Evolutionary conservation across 495 filamentous ascomycete species (phyloP), one percentile per base, ranked within the genome.

Genomic region (Tuber magnatum): DNA sequence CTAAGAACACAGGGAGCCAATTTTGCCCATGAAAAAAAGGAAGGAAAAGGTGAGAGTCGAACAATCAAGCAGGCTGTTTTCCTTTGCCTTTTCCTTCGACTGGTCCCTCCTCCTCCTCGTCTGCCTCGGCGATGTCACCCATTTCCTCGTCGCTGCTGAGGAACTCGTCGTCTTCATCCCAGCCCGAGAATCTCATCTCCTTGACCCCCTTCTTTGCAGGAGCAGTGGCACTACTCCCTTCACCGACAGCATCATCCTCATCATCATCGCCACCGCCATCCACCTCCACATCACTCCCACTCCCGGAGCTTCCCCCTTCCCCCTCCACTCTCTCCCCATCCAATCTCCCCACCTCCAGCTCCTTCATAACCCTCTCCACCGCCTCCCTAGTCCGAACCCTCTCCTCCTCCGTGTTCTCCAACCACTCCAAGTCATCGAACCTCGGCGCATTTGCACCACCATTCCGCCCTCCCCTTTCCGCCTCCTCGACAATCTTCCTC

Each of bases 401-500:
- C 72, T 88, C 90, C 82, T 94, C 94, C 80, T 96, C 93, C 82
- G 93, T 95, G 72, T 92, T 91, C 81, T 97, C 94, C 68, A 97
- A 88, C 94, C 95, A 99, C 84, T 94, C 91, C 10, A 92, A 93
- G 84, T 95, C 93, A 39, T 97, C 82, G 77, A 90, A 90, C 41
- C 90, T 89, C 76, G 89, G 91, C 75, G 89, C 91, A 24, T 86
- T 87, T 83, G 96, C 92, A 71, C 94, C 91, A 3, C 43, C 65
- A 0, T 71, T 70, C 28, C 68, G 76, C 80, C 94, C 89, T 76
- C 88, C 90, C 72, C 88, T 87, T 81, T 97, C 94, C 1, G 94
- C 90, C 71, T 90, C 85, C 35, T 93, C 93, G 48, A 97, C 90
- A 41, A 97, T 90, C 75, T 92, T 87, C 83, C 94, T 88, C 92